Conservation (phyloP, 768 basidiomycete species). For the Collybia sordida region DNA sequence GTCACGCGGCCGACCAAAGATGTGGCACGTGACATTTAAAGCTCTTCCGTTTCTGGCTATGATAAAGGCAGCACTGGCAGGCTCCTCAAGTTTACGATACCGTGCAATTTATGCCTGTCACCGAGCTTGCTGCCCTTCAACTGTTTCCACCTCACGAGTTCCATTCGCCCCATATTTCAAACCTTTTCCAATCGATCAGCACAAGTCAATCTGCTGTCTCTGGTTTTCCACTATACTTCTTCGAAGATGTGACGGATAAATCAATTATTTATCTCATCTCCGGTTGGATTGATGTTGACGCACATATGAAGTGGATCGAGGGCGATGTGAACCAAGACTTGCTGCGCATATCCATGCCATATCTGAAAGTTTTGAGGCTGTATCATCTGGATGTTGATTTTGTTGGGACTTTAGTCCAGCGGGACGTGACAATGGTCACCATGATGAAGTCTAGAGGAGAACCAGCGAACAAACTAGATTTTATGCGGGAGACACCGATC, state of each 20-base stretch:
- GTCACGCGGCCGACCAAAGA: not conserved
- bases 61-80: not conserved
- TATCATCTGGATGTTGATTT: conserved; percentile 41
- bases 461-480: not conserved
- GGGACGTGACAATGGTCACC: conserved; percentile 4
- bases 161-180: conserved; percentile 23
- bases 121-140: conserved; percentile 39
- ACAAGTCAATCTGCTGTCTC: conserved; percentile 40
- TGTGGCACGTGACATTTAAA: not conserved
- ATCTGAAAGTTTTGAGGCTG: conserved; percentile 32
- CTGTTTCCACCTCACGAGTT: conserved; percentile 29
- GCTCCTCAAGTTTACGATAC: not conserved
- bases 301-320: conserved; percentile 41
- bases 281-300: conserved; percentile 41
- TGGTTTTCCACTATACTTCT: conserved; percentile 40
- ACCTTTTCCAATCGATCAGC: conserved; percentile 28
- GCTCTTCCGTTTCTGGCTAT: not conserved
- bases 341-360: conserved; percentile 24
- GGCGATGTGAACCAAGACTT: conserved; percentile 39
- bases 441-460: conserved; percentile 4
- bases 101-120: conserved; percentile 37
- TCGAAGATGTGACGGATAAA: conserved; percentile 22
- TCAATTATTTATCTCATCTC: conserved; percentile 36
- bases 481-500: not conserved
- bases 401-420: conserved; percentile 17